Percentiles rank a stretch among this genome's conserved stretches.
phyloP scores from a whole-genome alignment of 1,139 yeast species.

The Pichia kudriavzevii region DNA sequence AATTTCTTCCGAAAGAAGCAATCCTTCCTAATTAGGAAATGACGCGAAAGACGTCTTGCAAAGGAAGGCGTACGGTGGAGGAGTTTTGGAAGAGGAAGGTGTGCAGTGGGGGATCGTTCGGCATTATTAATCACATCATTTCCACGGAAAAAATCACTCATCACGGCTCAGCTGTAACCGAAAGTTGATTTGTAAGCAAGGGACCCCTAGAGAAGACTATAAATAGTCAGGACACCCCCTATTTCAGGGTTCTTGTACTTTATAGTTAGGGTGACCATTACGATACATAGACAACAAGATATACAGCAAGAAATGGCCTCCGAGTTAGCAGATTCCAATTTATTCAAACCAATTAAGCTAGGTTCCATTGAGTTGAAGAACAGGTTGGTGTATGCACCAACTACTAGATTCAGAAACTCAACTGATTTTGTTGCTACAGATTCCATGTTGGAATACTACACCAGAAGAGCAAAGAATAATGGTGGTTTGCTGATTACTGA shows the following conservation, averaged over 20 bases:
- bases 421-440: slow-evolving; percentile 39
- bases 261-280: no score
- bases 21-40: no score
- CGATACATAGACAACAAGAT: no score
- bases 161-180: no score
- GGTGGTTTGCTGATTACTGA: slow-evolving; percentile 53
- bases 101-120: not conserved
- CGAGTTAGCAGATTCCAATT: slow-evolving; percentile 27
- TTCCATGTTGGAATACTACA: slow-evolving; percentile 42
- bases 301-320: not conserved
- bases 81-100: no score
- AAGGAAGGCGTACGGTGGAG: no score
- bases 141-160: not conserved
- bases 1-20: no score
- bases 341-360: slow-evolving; percentile 43
- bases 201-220: no score
- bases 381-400: slow-evolving; percentile 46
- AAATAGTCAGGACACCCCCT: no score
- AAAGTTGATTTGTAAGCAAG: no score
- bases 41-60: no score
- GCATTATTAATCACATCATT: not conserved
- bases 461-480: slow-evolving; percentile 42
- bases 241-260: no score
- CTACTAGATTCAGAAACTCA: slow-evolving; percentile 45
- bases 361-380: slow-evolving; percentile 34